Evolutionary conservation across 2,329 filamentous ascomycete species (phyloP).

Genomic region (Aspergillus spinulosporus): DNA sequence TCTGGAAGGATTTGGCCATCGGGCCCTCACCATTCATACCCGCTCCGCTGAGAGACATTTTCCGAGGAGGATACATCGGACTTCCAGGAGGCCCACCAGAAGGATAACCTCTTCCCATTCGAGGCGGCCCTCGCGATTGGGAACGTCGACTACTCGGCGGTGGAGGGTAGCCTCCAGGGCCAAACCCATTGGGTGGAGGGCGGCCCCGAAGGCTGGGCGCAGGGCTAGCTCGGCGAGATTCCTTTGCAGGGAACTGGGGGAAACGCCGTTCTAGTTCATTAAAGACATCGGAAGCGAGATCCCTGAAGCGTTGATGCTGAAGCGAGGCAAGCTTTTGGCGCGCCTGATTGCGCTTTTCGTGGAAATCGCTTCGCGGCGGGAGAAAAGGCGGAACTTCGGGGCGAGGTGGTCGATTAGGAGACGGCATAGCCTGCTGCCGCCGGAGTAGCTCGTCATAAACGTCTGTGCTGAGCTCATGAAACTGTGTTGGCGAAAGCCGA

Average conservation of each 20-base stretch:
- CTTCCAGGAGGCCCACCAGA: constrained; percentile 40
- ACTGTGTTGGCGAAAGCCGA: constrained; percentile 85
- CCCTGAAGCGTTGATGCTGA: constrained; percentile 80
- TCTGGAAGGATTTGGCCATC: constrained; percentile 85
- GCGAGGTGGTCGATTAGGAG: constrained; percentile 43
- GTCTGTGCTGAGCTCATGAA: constrained; percentile 96
- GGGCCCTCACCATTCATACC: constrained; percentile 69
- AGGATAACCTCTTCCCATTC: constrained; percentile 37
- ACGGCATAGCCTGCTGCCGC: constrained; percentile 67
- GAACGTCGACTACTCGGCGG: constrained; percentile 45
- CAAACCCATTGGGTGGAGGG: constrained; percentile 58
- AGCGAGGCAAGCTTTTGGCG: constrained; percentile 90
- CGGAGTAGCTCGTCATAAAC: constrained; percentile 93
- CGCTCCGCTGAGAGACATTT: constrained; percentile 43
- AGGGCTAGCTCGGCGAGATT: constrained; percentile 69
- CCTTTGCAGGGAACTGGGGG: constrained; percentile 71
- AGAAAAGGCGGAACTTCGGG: constrained; percentile 67
- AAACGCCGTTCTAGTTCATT: constrained; percentile 90
- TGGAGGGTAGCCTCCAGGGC: constrained; percentile 35
- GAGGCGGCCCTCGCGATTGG: constrained; percentile 40
- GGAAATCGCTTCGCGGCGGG: constrained; percentile 82
- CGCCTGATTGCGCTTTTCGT: constrained; percentile 97
- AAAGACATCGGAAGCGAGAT: constrained; percentile 93
- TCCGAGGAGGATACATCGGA: constrained; percentile 41
- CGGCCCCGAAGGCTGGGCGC: constrained; percentile 62